Percentiles rank a stretch among this genome's conserved stretches.
Evolutionary conservation across 2,329 filamentous ascomycete species (phyloP).

Genomic region (Cladosporium colombiae): DNA sequence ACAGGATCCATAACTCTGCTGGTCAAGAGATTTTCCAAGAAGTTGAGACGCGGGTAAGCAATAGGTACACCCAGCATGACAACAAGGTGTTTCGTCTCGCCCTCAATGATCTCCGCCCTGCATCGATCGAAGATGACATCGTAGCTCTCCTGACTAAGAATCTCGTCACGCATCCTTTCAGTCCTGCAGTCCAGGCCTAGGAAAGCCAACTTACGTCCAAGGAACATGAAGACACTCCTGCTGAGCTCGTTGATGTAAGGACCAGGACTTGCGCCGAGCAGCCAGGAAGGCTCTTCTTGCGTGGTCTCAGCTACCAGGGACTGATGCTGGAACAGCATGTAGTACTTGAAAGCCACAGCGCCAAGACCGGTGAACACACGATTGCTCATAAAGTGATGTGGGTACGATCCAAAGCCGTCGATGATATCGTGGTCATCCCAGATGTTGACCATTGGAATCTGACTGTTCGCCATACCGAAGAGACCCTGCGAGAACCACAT

Average conservation of each 20-base stretch:
- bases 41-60: conserved; percentile 51
- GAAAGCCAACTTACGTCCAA: conserved; percentile 78
- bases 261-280: conserved; percentile 75
- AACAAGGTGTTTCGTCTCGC: conserved; percentile 84
- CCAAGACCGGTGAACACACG: conserved; percentile 89
- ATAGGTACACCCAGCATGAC: conserved; percentile 76
- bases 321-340: conserved; percentile 98
- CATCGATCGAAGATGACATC: conserved; percentile 84
- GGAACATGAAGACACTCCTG: conserved; percentile 79
- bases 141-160: conserved; percentile 79
- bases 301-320: conserved; percentile 80
- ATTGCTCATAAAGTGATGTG: conserved; percentile 85
- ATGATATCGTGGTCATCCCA: conserved; percentile 82
- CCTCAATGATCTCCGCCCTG: conserved; percentile 77
- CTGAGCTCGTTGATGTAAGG: conserved; percentile 89
- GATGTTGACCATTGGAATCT: conserved; percentile 98
- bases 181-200: conserved; percentile 89
- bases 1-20: conserved; percentile 84
- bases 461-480: conserved; percentile 86
- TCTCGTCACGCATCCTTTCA: conserved; percentile 80
- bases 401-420: conserved; percentile 85
- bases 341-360: conserved; percentile 95
- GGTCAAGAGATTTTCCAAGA: conserved; percentile 70
- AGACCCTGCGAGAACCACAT: conserved; percentile 97
- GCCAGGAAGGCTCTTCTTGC: conserved; percentile 84